These are phyloP conservation scores for Rhamnella rubrinervis DNA, from an alignment of 331 rosid species.

Conservation along the genomic window DNA sequence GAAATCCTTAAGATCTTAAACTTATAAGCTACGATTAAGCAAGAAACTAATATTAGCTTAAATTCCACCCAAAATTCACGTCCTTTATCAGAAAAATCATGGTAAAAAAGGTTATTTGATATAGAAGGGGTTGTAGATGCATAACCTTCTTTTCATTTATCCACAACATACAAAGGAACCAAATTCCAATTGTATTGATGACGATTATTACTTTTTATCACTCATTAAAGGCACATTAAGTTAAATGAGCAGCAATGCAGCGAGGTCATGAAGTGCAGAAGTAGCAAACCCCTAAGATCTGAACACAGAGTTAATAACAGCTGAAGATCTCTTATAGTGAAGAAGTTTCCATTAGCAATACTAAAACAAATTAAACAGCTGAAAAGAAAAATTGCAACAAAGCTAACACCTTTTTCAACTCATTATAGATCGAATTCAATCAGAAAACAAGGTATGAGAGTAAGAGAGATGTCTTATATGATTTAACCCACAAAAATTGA, in stretches of 20 bases:
- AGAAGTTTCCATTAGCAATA: slow-evolving; percentile 6
- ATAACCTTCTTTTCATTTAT: too few relatives aligned
- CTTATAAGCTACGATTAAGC: too few relatives aligned
- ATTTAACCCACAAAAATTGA: neutral
- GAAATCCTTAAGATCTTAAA: too few relatives aligned
- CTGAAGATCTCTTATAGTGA: slow-evolving; percentile 29
- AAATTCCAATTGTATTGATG: too few relatives aligned
- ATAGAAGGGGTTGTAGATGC: too few relatives aligned
- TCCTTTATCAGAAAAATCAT: too few relatives aligned
- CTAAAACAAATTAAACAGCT: slow-evolving; percentile 15
- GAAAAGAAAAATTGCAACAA: slow-evolving; percentile 5
- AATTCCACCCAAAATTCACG: too few relatives aligned
- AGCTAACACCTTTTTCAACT: slow-evolving; percentile 14
- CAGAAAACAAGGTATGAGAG: neutral
- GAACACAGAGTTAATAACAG: slow-evolving; percentile 24
- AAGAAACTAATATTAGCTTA: too few relatives aligned
- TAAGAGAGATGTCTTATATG: neutral
- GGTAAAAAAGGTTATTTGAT: too few relatives aligned
- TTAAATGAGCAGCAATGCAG: slow-evolving; percentile 14
- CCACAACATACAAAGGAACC: too few relatives aligned
- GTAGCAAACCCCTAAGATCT: slow-evolving; percentile 50
- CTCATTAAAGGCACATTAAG: slow-evolving; percentile 3
- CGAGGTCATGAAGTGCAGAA: neutral
- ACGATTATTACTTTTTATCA: too few relatives aligned
- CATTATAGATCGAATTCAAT: slow-evolving; percentile 44